Evolutionary conservation across 257 asterid genomes (phyloP), one percentile per base, ranked within the genome.

Genomic region (Plantago ovata): DNA sequence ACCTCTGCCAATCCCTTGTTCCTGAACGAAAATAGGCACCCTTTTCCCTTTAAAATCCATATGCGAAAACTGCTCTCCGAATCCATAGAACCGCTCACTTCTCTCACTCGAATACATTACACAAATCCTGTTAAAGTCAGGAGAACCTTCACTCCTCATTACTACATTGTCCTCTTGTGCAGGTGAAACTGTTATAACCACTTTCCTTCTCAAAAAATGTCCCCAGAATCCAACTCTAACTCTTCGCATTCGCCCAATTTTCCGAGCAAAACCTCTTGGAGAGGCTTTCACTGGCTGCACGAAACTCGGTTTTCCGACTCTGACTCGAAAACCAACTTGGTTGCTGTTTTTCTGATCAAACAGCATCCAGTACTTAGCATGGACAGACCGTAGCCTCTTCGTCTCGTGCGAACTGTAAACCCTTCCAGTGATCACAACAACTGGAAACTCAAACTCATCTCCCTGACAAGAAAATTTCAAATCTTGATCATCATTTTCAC

Each of bases 1-100:
- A 4, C 98, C 98, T 77, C 98, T 82, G 54, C 98, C 98, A 58
- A 91, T 91, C 24, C 98, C 98, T 65, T 91, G 98, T 69, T 91
- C 98, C 70, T 91, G 98, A 69, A 91, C 96, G 38, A 91, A 78
- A 15, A 91, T 87, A 0, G 98, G 98, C 7, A 91, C 95, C 56
- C 67, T 77, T 54, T 72, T 91, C 40, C 98, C 98, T 75, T 87
- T 87, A 10, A 91, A 85, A 57, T 91, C 83, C 85, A 91, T 79
- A 46, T 83, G 85, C 55, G 98, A 83, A 56, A 91, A 91, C 83
- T 91, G 96, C 88, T 87, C 95, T 10, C 98, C 98, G 42, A 92
- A 87, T 1, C 98, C 96, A 61, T 61, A 87, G 50, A 85, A 81
- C 62, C 81, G 81, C 81, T 92, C 96, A n/a, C 55, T 74, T 47